Conservation (phyloP, 352 stramenopile genomes). For the Globisporangium irregulare region DNA sequence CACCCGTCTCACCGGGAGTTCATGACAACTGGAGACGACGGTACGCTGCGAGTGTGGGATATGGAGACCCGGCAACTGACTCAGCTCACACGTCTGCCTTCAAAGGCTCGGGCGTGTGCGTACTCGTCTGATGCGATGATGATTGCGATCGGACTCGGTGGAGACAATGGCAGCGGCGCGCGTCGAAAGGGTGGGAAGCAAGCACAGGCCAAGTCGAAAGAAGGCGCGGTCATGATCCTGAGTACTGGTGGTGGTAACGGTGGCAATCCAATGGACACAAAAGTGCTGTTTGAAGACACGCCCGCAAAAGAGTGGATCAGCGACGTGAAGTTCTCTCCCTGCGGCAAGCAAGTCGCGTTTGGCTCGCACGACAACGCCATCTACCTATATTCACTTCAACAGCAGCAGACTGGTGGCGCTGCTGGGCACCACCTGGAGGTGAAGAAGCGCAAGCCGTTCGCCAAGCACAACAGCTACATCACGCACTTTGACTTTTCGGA, state of each 20-base stretch:
- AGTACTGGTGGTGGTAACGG: conserved; percentile 12
- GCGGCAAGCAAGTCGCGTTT: conserved; percentile 41
- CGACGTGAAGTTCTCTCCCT: conserved; percentile 73
- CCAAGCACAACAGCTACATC: conserved; percentile 79
- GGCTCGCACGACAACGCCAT: conserved; percentile 78
- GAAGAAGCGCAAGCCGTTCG: conserved; percentile 72
- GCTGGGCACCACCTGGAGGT: conserved; percentile 14
- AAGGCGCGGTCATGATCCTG: conserved; percentile 50
- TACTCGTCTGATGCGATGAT: conserved; percentile 87
- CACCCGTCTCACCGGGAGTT: conserved; percentile 69
- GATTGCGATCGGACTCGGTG: conserved; percentile 79
- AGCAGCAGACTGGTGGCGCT: background rate
- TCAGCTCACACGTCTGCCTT: conserved; percentile 28
- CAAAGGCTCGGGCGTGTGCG: conserved; percentile 69
- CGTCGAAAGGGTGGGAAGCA: conserved; percentile 31
- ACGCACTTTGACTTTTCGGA: conserved; percentile 84
- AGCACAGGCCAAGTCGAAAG: conserved; percentile 31
- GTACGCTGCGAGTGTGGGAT: conserved; percentile 82
- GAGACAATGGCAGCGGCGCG: conserved; percentile 39
- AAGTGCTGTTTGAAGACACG: conserved; percentile 54
- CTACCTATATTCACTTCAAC: conserved; percentile 49
- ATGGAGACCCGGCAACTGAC: conserved; percentile 56
- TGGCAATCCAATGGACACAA: conserved; percentile 8
- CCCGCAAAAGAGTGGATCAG: conserved; percentile 75
- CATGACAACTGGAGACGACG: conserved; percentile 76